Conservation (phyloP, 371 early-diverging fungal species). For the Apophysomyces sp. region DNA sequence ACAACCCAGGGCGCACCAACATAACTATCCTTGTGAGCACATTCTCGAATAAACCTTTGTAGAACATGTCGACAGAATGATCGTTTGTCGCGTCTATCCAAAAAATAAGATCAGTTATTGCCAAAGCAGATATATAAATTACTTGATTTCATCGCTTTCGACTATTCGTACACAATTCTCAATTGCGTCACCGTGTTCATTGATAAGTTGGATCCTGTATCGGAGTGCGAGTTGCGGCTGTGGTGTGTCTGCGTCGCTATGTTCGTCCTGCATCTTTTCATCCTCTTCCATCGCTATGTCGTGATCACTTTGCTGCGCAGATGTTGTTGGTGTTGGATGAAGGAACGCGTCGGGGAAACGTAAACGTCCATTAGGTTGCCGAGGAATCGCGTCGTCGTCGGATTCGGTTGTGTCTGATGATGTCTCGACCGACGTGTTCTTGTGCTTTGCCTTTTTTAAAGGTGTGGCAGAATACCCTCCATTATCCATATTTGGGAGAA, state of each 20-base stretch:
- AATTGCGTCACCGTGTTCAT: conserved; percentile 26
- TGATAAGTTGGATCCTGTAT: conserved; percentile 37
- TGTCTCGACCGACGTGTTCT: background rate
- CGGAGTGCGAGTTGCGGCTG: conserved; percentile 4
- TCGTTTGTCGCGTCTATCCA: conserved; percentile 48
- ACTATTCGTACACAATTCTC: conserved; percentile 33
- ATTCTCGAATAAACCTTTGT: conserved; percentile 67
- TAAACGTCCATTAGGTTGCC: conserved; percentile 39
- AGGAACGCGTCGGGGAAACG: conserved; percentile 52
- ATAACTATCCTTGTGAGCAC: conserved; percentile 61
- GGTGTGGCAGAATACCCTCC: background rate
- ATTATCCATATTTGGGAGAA: conserved; percentile 14
- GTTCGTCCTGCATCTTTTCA: background rate
- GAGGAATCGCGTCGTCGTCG: conserved; percentile 24
- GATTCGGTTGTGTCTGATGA: background rate
- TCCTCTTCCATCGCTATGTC: background rate
- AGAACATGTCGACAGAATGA: conserved; percentile 58
- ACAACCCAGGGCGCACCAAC: conserved; percentile 71
- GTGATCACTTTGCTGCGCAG: background rate
- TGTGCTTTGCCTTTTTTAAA: background rate
- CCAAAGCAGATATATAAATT: background rate
- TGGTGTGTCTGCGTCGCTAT: background rate
- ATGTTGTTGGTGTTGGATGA: conserved; percentile 26
- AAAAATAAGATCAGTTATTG: background rate
- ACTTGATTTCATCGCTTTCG: conserved; percentile 21